Base-by-base conservation (phyloP, 2,329 filamentous ascomycete species). In the Seiridium unicorne region DNA sequence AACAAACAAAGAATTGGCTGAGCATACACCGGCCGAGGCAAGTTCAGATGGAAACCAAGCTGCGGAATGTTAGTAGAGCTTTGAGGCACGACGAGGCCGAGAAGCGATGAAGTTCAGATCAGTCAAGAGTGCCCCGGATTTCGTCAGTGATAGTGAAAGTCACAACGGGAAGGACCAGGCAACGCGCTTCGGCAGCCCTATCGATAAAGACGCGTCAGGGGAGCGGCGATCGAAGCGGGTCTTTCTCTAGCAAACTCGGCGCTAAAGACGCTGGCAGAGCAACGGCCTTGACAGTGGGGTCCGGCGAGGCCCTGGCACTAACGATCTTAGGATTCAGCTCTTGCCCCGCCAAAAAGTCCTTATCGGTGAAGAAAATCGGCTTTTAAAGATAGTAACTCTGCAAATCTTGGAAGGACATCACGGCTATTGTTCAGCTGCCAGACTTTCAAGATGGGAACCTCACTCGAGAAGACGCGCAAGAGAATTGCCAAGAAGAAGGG, bases 401-500 rank as follows among this genome's bases (percentile, higher is more conserved):
- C n/a, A 31, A 6, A 49, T 5, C 47, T 32, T 6, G 10, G 5
- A 11, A 49, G 11, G 18, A 49, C n/a, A 9, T 32, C 10, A 26
- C 18, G 7, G 31, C 31, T 49, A 49, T 26, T 49, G n/a, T 18
- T 31, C 46, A 49, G 9, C 13, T 31, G 46, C 10, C 9, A 5
- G 46, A 53, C 9, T 44, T 26, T 59, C 71, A 82, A 69, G 32
- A 96, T 96, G 93, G 85, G 91, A 11, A 89, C 87, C 71, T 86
- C 89, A 49, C 78, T 97, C 5, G 79, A 86, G 64, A 98, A 97
- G 73, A 90, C 95, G 26, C 86, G 90, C 64, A 98, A 98, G 79
- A 87, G 92, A 65, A 94, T 98, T 65, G 81, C 87, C 40, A 97
- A 96, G 80, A 97, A 97, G 83, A 86, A 87, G 65, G 87, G 87